A percentile compares a stretch with the other conserved stretches of the same genome.
phyloP scores from a whole-genome alignment of 805 yeast species.

The Lipomyces yamanashiensis region DNA sequence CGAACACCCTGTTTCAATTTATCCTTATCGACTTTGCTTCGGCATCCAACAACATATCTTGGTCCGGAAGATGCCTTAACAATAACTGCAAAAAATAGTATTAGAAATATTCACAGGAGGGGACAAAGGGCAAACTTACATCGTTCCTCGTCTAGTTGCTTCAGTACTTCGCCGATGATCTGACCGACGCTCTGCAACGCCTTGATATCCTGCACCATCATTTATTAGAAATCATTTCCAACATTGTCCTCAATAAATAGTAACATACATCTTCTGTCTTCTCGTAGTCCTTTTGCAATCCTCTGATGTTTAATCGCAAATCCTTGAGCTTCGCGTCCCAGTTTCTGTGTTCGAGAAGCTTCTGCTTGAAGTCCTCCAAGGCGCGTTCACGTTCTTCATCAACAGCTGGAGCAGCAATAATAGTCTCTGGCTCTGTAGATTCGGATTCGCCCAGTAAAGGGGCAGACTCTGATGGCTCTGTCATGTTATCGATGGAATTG shows the following conservation, averaged over 20 bases:
- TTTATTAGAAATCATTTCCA: background rate
- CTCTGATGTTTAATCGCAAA: constrained; percentile 80
- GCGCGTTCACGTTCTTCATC: constrained; percentile 82
- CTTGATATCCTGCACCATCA: constrained; percentile 68
- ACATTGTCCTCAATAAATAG: background rate
- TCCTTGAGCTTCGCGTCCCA: constrained; percentile 92
- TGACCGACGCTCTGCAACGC: constrained; percentile 98
- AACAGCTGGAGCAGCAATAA: constrained; percentile 26
- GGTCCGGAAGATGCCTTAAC: constrained; percentile 98
- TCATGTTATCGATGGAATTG: constrained; percentile 18
- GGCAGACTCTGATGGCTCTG: constrained; percentile 27
- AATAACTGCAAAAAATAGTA: constrained; percentile 51
- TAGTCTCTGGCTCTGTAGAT: constrained; percentile 7
- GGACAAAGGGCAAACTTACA: constrained; percentile 43
- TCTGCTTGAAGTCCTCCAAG: constrained; percentile 75
- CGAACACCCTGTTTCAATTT: constrained; percentile 89
- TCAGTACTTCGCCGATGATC: constrained; percentile 93
- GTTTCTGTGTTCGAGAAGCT: constrained; percentile 87
- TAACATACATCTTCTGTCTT: constrained; percentile 76
- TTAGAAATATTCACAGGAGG: constrained; percentile 4
- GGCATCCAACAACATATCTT: constrained; percentile 94
- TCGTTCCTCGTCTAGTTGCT: constrained; percentile 91
- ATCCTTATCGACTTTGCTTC: constrained; percentile 86
- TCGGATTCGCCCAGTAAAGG: constrained; percentile 19
- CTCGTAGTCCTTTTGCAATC: constrained; percentile 78